phyloP scores from a whole-genome alignment of 73 alveolate genomes.

The Uronychia binucleata region DNA sequence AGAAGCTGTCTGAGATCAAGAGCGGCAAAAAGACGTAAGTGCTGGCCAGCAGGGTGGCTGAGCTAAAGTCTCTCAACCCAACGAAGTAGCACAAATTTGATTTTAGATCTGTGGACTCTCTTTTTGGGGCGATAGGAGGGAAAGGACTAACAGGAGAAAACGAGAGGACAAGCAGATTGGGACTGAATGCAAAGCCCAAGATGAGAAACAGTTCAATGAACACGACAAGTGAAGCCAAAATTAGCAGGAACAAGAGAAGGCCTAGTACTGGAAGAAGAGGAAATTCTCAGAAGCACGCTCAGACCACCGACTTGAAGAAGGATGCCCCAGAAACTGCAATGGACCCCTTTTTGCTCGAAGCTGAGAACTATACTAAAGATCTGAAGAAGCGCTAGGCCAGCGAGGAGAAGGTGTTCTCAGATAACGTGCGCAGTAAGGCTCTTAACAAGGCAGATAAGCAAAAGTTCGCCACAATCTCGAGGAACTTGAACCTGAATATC shows the following conservation, averaged over 20 bases:
- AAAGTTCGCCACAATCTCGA: background rate
- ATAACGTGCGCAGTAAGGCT: background rate
- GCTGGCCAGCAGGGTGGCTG: background rate
- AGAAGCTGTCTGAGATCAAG: background rate
- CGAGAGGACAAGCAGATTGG: background rate
- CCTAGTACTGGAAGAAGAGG: background rate
- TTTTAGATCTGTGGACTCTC: background rate
- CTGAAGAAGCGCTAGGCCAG: background rate
- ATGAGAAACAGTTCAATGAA: background rate
- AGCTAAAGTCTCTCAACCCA: background rate
- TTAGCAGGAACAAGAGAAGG: background rate
- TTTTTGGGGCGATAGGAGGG: too few relatives aligned
- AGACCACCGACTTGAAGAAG: background rate
- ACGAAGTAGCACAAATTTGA: background rate
- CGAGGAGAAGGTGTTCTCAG: background rate
- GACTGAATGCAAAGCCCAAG: background rate
- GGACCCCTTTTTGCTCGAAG: background rate
- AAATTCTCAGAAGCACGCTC: background rate
- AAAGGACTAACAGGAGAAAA: background rate
- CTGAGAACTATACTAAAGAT: background rate
- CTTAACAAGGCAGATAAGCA: background rate
- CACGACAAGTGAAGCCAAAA: background rate
- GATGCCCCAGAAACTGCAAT: background rate
- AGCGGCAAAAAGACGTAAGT: background rate
- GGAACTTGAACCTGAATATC: background rate